Conservation (phyloP, 1,284 basidiomycete genomes). For the Gymnopus androsaceus region DNA sequence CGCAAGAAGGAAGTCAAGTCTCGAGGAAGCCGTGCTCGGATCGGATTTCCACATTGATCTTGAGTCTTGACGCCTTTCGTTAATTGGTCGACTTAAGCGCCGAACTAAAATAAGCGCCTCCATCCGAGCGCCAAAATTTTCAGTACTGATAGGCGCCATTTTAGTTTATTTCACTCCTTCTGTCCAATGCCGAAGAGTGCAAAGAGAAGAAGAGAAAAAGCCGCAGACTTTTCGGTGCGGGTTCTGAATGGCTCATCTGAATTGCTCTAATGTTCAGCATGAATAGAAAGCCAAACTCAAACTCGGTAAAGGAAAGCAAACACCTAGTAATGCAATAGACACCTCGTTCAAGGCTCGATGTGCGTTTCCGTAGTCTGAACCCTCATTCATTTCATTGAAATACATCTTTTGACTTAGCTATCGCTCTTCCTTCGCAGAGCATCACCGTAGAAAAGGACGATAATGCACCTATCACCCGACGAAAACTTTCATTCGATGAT, state of each 20-base stretch:
- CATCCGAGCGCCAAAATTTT: too few relatives aligned
- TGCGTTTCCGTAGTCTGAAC: constrained; percentile 44
- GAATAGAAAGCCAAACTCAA: constrained; percentile 92
- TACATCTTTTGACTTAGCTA: constrained; percentile 53
- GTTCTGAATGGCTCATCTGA: constrained; percentile 9
- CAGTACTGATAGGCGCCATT: too few relatives aligned
- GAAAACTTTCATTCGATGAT: constrained; percentile 79
- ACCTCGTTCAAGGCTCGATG: constrained; percentile 95
- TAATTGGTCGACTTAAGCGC: too few relatives aligned
- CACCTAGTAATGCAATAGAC: constrained; percentile 84
- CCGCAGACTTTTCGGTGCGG: constrained; percentile 82
- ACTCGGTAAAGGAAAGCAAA: constrained; percentile 91
- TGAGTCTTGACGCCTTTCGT: too few relatives aligned
- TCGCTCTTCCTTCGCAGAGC: constrained; percentile 86
- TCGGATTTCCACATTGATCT: too few relatives aligned
- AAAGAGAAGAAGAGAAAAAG: constrained; percentile 85
- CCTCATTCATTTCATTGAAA: neutral
- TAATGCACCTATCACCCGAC: constrained; percentile 68
- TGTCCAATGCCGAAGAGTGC: constrained; percentile 86
- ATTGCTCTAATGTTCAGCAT: constrained; percentile 15
- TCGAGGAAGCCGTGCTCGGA: too few relatives aligned
- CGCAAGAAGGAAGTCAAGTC: too few relatives aligned
- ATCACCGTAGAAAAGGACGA: constrained; percentile 59
- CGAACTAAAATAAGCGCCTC: too few relatives aligned
- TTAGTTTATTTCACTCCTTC: neutral